Evolutionary conservation across 2,329 filamentous ascomycete genomes (phyloP), one percentile per base, ranked within the genome.

Genomic region (Akanthomyces muscarius): DNA sequence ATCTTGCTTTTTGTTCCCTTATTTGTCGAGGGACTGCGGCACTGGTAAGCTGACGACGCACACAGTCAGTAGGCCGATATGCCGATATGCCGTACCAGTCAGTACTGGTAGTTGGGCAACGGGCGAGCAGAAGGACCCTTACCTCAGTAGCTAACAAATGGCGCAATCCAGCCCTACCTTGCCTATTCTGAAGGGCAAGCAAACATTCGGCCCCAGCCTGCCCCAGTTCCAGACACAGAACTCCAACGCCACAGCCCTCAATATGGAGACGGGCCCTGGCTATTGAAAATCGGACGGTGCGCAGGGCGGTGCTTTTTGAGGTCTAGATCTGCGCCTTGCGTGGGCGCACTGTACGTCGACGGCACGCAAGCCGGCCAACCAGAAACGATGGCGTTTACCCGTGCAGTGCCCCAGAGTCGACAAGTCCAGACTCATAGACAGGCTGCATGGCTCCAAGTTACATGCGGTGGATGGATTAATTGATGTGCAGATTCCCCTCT

Each of bases 101-200:
- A 21, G 28, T 21, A 21, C 21, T 21, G 21, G 21, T 21, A 21
- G 21, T 21, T 21, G 21, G 21, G 21, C 48, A 5, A 33, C 36
- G 7, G 25, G 16, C 14, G 41, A 25, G 13, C 6, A 47, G 18
- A 16, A 45, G 18, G 36, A 21, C 38, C 41, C 38, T 13, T 28
- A 30, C 28, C 7, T 36, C 7, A 36, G 33, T 11, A 36, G 8
- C 8, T 8, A n/a, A 33, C 57, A 51, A 60, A 50, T 60, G 47
- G 33, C 57, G 55, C 55, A 59, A 59, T 28, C 44, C 56, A 59
- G 56, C 56, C 56, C 45, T 59, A 51, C 41, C 16, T 36, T 7
- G 33, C 7, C 33, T 36, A 8, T 36, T 7, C 13, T 23, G 45
- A 41, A 41, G 55, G 42, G 23, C 42, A 38, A 28, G 25, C 33